Evolutionary conservation across 148 eudicot species (phyloP).

Genomic region (Silene latifolia): DNA sequence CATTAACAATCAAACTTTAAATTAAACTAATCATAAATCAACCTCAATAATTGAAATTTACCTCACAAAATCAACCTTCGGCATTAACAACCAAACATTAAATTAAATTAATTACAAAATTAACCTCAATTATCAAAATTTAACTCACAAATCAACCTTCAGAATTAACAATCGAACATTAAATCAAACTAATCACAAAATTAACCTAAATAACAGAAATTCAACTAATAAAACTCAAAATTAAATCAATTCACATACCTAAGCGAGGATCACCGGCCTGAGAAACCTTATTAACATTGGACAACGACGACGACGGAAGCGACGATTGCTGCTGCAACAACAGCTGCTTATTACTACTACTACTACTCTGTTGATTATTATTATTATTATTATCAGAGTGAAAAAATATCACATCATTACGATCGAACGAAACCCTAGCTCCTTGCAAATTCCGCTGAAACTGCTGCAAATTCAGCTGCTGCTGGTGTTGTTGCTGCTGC

Average conservation of each 20-base stretch:
- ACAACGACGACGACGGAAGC: slow-evolving; percentile 21
- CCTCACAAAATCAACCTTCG: no score
- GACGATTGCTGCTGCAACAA: slow-evolving; percentile 6
- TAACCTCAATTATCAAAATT: neutral
- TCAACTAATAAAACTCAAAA: neutral
- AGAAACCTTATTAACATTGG: slow-evolving; percentile 35
- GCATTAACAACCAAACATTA: no score
- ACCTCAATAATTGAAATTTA: no score
- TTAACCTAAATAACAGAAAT: neutral
- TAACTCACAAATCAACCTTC: neutral
- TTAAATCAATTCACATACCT: slow-evolving; percentile 22
- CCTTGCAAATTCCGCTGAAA: slow-evolving; percentile 36
- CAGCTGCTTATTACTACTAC: neutral
- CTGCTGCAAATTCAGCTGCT: slow-evolving; percentile 31
- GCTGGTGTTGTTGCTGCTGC: slow-evolving; percentile 24
- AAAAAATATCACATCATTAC: slow-evolving; percentile 28
- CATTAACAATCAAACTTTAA: no score
- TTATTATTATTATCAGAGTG: slow-evolving; percentile 20
- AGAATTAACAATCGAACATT: neutral
- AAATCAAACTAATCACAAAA: neutral
- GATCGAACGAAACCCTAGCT: slow-evolving; percentile 54
- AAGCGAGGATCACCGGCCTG: slow-evolving; percentile 37
- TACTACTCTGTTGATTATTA: slow-evolving; percentile 11
- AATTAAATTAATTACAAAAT: neutral
- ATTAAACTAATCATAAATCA: no score